These are phyloP conservation scores for Venturia nashicola DNA, from an alignment of 2,329 filamentous ascomycete genomes.

Conservation along the genomic window DNA sequence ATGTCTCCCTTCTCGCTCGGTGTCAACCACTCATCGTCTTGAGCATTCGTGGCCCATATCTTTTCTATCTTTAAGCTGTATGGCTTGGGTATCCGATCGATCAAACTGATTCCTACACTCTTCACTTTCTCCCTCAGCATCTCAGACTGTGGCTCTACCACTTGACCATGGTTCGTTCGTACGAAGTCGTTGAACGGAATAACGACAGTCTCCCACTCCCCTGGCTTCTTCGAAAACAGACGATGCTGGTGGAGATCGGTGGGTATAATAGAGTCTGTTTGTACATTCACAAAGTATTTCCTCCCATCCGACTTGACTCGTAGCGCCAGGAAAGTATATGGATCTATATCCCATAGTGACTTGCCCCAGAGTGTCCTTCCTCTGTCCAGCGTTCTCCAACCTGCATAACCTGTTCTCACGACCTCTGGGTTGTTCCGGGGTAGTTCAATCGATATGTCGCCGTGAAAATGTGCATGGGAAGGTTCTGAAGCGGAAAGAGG, in stretches of 20 bases:
- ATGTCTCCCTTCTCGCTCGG: conserved; percentile 1
- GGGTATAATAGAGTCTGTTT: conserved; percentile 85
- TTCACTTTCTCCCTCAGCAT: conserved; percentile 76
- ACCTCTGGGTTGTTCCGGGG: conserved; percentile 63
- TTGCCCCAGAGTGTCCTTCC: conserved; percentile 73
- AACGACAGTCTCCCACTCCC: conserved; percentile 90
- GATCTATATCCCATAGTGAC: conserved; percentile 77
- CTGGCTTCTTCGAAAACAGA: conserved; percentile 63
- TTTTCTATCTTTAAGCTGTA: conserved; percentile 78
- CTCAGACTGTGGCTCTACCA: conserved; percentile 86
- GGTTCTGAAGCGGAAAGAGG: conserved; percentile 32
- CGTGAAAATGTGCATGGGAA: conserved; percentile 71
- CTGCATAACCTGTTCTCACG: conserved; percentile 75
- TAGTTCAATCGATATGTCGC: conserved; percentile 74
- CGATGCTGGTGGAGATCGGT: conserved; percentile 96
- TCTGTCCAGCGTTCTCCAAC: conserved; percentile 73
- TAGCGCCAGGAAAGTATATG: conserved; percentile 76
- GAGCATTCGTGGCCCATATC: conserved; percentile 77
- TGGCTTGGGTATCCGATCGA: conserved; percentile 75
- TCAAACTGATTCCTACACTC: conserved; percentile 77
- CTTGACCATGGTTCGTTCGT: conserved; percentile 81
- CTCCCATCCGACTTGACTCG: conserved; percentile 83
- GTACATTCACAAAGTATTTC: conserved; percentile 88
- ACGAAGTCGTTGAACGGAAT: conserved; percentile 91
- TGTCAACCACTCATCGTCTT: neutral